Evolutionary conservation across 257 asterid genomes (phyloP).

Genomic region (Agastache rugosa): DNA sequence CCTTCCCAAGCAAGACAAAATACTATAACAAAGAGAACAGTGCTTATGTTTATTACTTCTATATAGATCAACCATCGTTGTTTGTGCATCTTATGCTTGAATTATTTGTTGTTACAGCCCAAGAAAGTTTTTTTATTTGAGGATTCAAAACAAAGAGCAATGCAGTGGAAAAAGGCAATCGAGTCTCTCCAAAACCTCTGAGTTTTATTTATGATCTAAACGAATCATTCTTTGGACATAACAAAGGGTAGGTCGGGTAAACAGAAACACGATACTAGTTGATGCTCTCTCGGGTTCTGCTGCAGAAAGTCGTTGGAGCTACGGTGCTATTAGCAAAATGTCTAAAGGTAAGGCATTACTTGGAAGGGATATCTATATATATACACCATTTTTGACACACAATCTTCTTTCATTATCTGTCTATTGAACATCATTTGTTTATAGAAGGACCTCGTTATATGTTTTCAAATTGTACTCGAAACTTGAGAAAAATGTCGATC

Average conservation of each 20-base stretch:
- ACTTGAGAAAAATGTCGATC: not conserved
- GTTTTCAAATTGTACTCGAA: conserved; percentile 5
- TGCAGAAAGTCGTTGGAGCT: conserved; percentile 24
- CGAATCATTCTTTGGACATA: conserved; percentile 57
- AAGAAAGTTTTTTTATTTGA: conserved; percentile 87
- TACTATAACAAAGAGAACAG: not conserved
- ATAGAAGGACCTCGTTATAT: conserved; percentile 29
- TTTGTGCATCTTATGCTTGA: conserved; percentile 10
- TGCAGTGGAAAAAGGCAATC: conserved; percentile 93
- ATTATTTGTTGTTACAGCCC: conserved; percentile 59
- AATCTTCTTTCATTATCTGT: conserved; percentile 27
- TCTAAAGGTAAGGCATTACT: too few species aligned
- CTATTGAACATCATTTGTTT: conserved; percentile 34
- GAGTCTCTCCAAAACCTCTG: conserved; percentile 91
- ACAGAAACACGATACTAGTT: conserved; percentile 36
- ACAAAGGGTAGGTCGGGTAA: conserved; percentile 20
- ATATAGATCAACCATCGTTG: not conserved
- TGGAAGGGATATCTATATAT: not conserved
- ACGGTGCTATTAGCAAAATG: not conserved
- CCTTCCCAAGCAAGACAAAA: not conserved
- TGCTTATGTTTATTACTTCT: not conserved
- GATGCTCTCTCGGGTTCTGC: conserved; percentile 39
- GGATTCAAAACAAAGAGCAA: conserved; percentile 89
- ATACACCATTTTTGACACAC: conserved; percentile 41
- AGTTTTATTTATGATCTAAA: conserved; percentile 35